A percentile compares a stretch with the other conserved stretches of the same genome.
Evolutionary conservation across 352 stramenopile genomes (phyloP).

Genomic region (Nothophytophthora sp.): DNA sequence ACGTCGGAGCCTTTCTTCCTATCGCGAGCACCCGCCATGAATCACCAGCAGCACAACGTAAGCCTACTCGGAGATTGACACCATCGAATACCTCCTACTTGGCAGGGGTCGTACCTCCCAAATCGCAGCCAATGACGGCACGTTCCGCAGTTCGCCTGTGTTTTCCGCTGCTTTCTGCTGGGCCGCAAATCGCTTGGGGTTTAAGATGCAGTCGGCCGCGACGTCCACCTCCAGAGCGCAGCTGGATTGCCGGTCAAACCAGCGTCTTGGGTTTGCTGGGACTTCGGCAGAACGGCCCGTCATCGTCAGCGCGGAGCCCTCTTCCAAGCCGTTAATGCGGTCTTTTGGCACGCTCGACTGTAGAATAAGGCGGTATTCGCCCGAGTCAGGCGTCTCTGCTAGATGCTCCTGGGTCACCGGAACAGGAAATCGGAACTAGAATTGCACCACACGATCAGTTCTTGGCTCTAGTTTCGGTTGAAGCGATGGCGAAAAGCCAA

Average conservation of each 20-base stretch:
- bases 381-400: constrained; percentile 1
- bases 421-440: constrained; percentile 71
- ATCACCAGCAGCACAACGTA: constrained; percentile 1
- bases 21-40: constrained; percentile 6
- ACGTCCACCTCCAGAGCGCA: constrained; percentile 79
- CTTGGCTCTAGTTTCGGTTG: too few species aligned
- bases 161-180: constrained; percentile 45
- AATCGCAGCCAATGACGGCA: constrained; percentile 79
- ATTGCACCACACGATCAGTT: constrained; percentile 3
- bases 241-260: constrained; percentile 72
- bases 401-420: constrained; percentile 61
- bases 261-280: constrained; percentile 27
- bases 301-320: constrained; percentile 12
- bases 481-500: too few species aligned
- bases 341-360: constrained; percentile 35
- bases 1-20: constrained; percentile 72
- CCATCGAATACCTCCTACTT: neutral
- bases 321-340: constrained; percentile 36
- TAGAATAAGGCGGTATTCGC: constrained; percentile 31
- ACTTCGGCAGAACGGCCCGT: constrained; percentile 36
- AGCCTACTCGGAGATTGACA: neutral
- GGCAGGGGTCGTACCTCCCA: constrained; percentile 60
- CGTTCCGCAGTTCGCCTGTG: constrained; percentile 51
- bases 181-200: constrained; percentile 45
- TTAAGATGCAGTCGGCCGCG: constrained; percentile 65